Percentiles rank a stretch among this genome's conserved stretches.
These are phyloP conservation scores for Selenicereus undatus DNA, from an alignment of 148 eudicot genomes.

Conservation along the genomic window DNA sequence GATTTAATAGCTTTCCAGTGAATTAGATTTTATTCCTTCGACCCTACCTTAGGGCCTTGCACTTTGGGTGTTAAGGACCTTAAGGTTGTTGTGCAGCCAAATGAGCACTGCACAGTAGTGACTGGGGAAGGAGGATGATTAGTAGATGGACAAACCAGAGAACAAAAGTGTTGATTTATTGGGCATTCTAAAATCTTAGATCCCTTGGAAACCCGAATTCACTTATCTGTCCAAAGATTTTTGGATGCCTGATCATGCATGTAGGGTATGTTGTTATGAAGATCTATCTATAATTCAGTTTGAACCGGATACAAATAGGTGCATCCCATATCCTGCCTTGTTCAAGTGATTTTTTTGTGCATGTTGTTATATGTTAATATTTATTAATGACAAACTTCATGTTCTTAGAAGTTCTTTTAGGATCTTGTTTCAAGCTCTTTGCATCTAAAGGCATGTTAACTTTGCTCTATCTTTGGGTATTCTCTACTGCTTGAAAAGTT, in stretches of 20 bases:
- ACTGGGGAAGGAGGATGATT: slow-evolving; percentile 47
- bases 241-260: slow-evolving; percentile 97
- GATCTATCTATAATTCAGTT: slow-evolving; percentile 39
- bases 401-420: background rate
- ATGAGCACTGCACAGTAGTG: slow-evolving; percentile 65
- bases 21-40: slow-evolving; percentile 31
- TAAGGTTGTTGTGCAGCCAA: slow-evolving; percentile 43
- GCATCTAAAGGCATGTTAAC: background rate
- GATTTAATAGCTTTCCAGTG: background rate
- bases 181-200: slow-evolving; percentile 62
- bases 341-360: background rate
- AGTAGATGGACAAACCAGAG: slow-evolving; percentile 57
- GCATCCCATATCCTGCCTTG: slow-evolving; percentile 11
- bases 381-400: background rate
- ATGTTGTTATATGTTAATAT: background rate
- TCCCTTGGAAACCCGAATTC: slow-evolving; percentile 61
- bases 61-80: slow-evolving; percentile 26
- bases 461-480: background rate
- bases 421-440: background rate
- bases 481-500: background rate
- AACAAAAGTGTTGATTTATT: slow-evolving; percentile 41
- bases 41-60: slow-evolving; percentile 23
- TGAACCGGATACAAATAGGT: slow-evolving; percentile 63
- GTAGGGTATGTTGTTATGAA: slow-evolving; percentile 83
- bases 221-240: slow-evolving; percentile 77